Percentiles rank a stretch among this genome's conserved stretches.
phyloP scores from a whole-genome alignment of 2,329 filamentous ascomycete species.

The Trichoderma endophyticum region DNA sequence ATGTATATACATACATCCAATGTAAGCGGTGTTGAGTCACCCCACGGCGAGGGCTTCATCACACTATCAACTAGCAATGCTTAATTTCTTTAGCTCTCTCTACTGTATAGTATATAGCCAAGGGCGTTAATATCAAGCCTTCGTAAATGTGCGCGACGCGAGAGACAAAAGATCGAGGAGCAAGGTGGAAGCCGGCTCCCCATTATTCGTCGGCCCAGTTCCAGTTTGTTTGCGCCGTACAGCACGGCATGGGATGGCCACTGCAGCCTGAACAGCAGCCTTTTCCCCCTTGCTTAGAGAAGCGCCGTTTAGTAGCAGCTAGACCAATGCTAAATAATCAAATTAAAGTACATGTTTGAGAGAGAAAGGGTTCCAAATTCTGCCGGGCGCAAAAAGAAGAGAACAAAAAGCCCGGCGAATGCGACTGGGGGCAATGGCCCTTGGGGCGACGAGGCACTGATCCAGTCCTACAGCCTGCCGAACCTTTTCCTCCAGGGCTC shows the following conservation, averaged over 20 bases:
- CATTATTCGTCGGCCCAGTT: background rate
- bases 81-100: background rate
- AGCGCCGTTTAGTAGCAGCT: background rate
- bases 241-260: background rate
- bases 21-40: background rate
- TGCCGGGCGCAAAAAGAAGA: background rate
- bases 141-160: background rate
- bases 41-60: background rate
- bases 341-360: background rate
- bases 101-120: background rate
- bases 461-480: background rate
- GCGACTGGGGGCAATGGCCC: background rate
- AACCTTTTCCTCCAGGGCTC: background rate
- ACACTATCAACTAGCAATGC: background rate
- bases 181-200: background rate
- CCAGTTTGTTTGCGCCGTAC: conserved; percentile 10
- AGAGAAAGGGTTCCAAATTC: background rate
- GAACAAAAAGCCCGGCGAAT: background rate
- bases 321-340: background rate
- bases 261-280: background rate
- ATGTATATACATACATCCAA: background rate
- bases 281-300: background rate
- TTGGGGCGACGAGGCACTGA: background rate
- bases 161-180: background rate
- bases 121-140: background rate